phyloP scores from a whole-genome alignment of 257 asterid genomes.

The Salvia hispanica region DNA sequence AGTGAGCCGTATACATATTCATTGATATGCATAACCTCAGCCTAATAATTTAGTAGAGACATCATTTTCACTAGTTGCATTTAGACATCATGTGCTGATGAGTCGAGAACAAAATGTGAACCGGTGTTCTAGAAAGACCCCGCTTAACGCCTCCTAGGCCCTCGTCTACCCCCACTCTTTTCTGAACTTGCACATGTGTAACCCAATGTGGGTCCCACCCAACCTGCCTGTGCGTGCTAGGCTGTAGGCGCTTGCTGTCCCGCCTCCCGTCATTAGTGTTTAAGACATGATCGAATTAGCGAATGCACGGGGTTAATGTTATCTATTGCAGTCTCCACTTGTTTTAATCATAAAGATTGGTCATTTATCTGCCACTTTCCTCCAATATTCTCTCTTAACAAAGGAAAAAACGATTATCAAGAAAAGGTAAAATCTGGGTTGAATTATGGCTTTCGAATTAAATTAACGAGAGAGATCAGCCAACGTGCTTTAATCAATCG shows the following conservation, averaged over 20 bases:
- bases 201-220: not conserved
- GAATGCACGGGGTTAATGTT: not conserved
- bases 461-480: slow-evolving; percentile 12
- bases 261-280: no score
- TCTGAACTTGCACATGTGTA: not conserved
- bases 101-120: not conserved
- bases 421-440: not conserved
- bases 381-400: not conserved
- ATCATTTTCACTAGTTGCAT: slow-evolving; percentile 15
- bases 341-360: not conserved
- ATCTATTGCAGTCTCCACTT: slow-evolving; percentile 5
- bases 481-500: not conserved
- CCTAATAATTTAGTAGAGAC: slow-evolving; percentile 11
- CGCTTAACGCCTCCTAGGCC: not conserved
- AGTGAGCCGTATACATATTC: not conserved
- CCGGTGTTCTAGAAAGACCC: not conserved
- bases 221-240: not conserved
- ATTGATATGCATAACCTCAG: slow-evolving; percentile 8
- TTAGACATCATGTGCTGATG: not conserved
- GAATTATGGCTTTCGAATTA: not conserved
- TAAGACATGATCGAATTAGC: not conserved
- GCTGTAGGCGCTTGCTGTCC: no score
- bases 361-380: not conserved
- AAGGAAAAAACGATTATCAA: not conserved
- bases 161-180: not conserved